These are phyloP conservation scores for Clavispora santaluciae DNA, from an alignment of 805 yeast species.

Conservation along the genomic window DNA sequence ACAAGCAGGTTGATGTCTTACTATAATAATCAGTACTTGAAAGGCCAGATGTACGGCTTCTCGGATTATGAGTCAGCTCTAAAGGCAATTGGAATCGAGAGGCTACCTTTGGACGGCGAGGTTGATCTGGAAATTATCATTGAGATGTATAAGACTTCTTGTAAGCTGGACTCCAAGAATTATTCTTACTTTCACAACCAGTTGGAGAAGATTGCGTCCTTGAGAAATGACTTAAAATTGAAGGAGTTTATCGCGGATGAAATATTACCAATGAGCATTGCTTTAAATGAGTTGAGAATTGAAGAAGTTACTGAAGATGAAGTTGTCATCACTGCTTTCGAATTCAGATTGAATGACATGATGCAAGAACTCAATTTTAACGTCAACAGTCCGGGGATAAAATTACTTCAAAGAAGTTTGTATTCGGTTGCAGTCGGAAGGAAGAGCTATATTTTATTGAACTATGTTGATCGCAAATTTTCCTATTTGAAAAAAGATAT, in stretches of 20 bases:
- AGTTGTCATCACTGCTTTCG: slow-evolving; percentile 69
- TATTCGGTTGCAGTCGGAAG: slow-evolving; percentile 56
- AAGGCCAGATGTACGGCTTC: slow-evolving; percentile 31
- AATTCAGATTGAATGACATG: slow-evolving; percentile 54
- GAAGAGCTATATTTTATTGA: slow-evolving; percentile 52
- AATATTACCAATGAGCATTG: slow-evolving; percentile 29
- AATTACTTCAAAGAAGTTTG: slow-evolving; percentile 49
- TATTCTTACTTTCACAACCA: slow-evolving; percentile 31
- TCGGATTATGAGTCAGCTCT: slow-evolving; percentile 31
- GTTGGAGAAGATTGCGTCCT: slow-evolving; percentile 24
- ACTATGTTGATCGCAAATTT: slow-evolving; percentile 45
- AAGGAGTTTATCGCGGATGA: slow-evolving; percentile 24
- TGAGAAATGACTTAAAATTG: slow-evolving; percentile 19
- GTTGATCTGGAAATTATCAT: slow-evolving; percentile 33
- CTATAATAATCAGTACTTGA: slow-evolving; percentile 20
- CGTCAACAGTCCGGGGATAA: slow-evolving; percentile 31
- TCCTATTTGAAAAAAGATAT: slow-evolving; percentile 22
- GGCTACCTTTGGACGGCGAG: slow-evolving; percentile 8
- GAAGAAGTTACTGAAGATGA: slow-evolving; percentile 51
- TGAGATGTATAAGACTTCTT: slow-evolving; percentile 29
- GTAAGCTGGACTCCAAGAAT: slow-evolving; percentile 31
- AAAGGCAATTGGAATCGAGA: slow-evolving; percentile 26
- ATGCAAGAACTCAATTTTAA: slow-evolving; percentile 26
- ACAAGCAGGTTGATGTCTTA: slow-evolving; percentile 25
- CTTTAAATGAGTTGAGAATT: slow-evolving; percentile 32